phyloP scores from a whole-genome alignment of 768 basidiomycete genomes.

The Amanita molliuscula region DNA sequence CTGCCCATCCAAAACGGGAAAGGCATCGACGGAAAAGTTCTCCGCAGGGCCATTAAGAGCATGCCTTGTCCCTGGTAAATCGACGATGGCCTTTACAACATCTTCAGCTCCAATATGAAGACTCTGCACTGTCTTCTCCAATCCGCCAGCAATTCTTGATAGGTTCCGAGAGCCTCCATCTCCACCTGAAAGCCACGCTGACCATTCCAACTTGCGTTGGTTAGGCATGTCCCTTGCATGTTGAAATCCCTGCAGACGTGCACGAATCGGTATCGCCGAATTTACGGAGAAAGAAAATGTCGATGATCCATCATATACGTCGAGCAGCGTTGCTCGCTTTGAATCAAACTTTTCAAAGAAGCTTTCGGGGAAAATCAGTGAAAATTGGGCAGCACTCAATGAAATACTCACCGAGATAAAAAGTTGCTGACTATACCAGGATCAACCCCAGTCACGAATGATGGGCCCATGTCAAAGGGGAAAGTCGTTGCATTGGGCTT shows the following conservation, averaged over 20 bases:
- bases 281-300: conserved; percentile 89
- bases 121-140: conserved; percentile 52
- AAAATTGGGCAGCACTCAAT: conserved; percentile 6
- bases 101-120: conserved; percentile 66
- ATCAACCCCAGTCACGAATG: conserved; percentile 70
- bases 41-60: conserved; percentile 69
- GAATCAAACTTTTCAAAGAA: conserved; percentile 83
- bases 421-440: conserved; percentile 62
- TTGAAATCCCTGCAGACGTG: conserved; percentile 63
- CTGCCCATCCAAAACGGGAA: conserved; percentile 59
- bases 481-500: conserved; percentile 61
- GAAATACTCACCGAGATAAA: conserved; percentile 53
- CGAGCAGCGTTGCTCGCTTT: conserved; percentile 52
- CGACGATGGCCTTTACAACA: conserved; percentile 45
- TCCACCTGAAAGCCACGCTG: conserved; percentile 48
- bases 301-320: conserved; percentile 76
- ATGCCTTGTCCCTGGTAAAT: conserved; percentile 73
- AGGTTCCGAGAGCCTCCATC: conserved; percentile 68
- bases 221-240: conserved; percentile 59
- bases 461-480: conserved; percentile 62
- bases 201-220: conserved; percentile 78
- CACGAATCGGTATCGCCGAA: conserved; percentile 71
- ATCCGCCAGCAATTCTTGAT: conserved; percentile 47
- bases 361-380: conserved; percentile 25
- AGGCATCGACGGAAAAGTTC: conserved; percentile 84